Evolutionary conservation across 345 rosid species (phyloP), one percentile per base, ranked within the genome.

Genomic region (Populus tremula): DNA sequence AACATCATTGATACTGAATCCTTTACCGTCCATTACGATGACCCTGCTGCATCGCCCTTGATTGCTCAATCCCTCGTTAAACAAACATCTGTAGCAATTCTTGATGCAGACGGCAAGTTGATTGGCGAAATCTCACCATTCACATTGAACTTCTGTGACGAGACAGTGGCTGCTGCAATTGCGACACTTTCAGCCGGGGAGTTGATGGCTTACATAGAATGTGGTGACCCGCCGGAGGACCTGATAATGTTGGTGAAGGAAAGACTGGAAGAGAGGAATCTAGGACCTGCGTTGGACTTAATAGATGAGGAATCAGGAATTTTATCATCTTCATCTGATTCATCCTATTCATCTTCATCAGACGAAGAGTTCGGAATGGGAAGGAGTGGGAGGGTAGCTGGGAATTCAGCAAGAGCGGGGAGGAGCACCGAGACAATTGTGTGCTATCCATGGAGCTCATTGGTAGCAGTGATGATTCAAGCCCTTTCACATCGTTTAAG

Each of bases 391-490:
- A 80, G 74, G 50, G 12, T 80, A 0, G 67, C 82, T 27, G 81
- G 86, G 54, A 72, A 84, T 53, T 79, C 88, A 0, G 69, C 81
- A 3, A 83, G 80, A 63, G 77, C 71, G 38, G 80, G 39, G 25
- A 86, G 87, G 78, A 83, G 79, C 36, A 82, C 88, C 0, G 88
- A 83, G 68, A 87, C 79, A 16, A 84, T 73, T 20, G 80, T 88
- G 76, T 91, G 92, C 74, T 64, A 82, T 74, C 89, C 91, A 8
- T 79, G 87, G 89, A 89, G 84, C 79, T 91, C 94, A 3, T 74
- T 91, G 43, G 84, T 89, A 36, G 94, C 92, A 0, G 90, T 91
- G 73, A 88, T 91, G 86, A 88, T 91, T 70, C 91, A 91, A 86
- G 90, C 89, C 8, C 85, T 91, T 2, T 82, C 92, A 13, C 89